phyloP scores from a whole-genome alignment of 768 basidiomycete species.

The Russula sp. region DNA sequence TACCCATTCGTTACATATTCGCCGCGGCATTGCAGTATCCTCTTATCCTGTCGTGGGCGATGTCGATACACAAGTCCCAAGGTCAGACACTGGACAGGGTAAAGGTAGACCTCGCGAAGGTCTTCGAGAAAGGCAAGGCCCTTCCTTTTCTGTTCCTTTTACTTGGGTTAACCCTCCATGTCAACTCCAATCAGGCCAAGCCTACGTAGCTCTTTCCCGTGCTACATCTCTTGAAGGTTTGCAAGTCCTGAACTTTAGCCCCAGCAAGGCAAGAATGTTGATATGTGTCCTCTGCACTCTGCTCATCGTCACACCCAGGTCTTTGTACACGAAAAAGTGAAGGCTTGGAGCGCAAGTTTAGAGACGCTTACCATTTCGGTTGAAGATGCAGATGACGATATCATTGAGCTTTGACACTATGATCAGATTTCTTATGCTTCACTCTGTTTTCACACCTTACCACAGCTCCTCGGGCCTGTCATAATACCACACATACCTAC shows the following conservation, averaged over 20 bases:
- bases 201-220: slow-evolving; percentile 87
- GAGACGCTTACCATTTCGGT: slow-evolving; percentile 38
- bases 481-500: background rate
- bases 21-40: slow-evolving; percentile 51
- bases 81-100: slow-evolving; percentile 95
- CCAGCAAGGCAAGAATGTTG: slow-evolving; percentile 49
- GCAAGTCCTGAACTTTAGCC: slow-evolving; percentile 77
- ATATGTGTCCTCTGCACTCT: background rate
- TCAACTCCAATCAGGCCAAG: slow-evolving; percentile 54
- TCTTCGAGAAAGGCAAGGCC: slow-evolving; percentile 81
- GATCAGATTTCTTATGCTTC: background rate
- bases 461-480: background rate
- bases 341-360: slow-evolving; percentile 65
- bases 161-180: background rate
- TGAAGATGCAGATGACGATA: slow-evolving; percentile 2
- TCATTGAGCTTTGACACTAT: slow-evolving; percentile 1
- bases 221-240: slow-evolving; percentile 82
- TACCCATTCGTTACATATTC: background rate
- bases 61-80: slow-evolving; percentile 98
- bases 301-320: slow-evolving; percentile 8
- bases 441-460: background rate
- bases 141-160: background rate
- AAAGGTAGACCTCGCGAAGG: slow-evolving; percentile 86
- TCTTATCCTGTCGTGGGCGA: slow-evolving; percentile 90
- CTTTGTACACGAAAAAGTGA: slow-evolving; percentile 43